Percentiles rank a stretch among this genome's conserved stretches.
phyloP scores from a whole-genome alignment of 805 yeast species.

The Starmerella sp. region DNA sequence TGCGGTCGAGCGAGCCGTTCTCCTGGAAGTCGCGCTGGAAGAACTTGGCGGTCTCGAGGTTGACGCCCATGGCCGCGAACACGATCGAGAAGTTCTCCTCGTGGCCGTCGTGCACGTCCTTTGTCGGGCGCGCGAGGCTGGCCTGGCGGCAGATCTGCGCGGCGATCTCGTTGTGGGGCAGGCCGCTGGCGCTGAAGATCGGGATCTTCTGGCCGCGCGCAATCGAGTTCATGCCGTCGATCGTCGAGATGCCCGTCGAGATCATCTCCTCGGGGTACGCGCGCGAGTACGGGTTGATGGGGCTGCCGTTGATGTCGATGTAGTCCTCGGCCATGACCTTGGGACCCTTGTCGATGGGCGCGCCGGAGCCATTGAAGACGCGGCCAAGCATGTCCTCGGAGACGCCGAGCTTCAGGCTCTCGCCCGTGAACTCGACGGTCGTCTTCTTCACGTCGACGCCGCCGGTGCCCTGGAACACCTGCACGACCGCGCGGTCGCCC shows the following conservation, averaged over 20 bases:
- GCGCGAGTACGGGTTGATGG: conserved; percentile 96
- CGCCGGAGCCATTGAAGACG: conserved; percentile 97
- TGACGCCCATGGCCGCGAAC: conserved; percentile 99
- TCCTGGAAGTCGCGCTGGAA: conserved; percentile 99
- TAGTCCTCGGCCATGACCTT: conserved; percentile 97
- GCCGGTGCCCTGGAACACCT: conserved; percentile 97
- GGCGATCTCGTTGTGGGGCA: conserved; percentile 98
- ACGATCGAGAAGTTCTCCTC: conserved; percentile 99
- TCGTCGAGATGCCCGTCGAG: conserved; percentile 96
- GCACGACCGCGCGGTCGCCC: conserved; percentile 94
- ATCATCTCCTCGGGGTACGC: conserved; percentile 99
- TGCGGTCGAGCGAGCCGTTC: conserved; percentile 96
- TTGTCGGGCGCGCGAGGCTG: conserved; percentile 96
- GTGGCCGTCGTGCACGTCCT: conserved; percentile 99
- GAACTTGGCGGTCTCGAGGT: conserved; percentile 94
- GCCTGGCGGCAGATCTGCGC: conserved; percentile 99
- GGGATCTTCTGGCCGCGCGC: conserved; percentile 99
- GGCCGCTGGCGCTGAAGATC: conserved; percentile 96
- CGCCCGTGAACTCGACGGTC: conserved; percentile 92
- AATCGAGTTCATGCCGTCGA: conserved; percentile 98
- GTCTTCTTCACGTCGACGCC: conserved; percentile 98
- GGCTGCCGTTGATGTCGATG: conserved; percentile 96
- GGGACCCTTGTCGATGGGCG: conserved; percentile 97
- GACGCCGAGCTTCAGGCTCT: conserved; percentile 83
- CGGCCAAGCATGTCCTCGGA: conserved; percentile 96